These are phyloP conservation scores for Escovopsis weberi DNA, from an alignment of 2,329 filamentous ascomycete genomes.

Conservation along the genomic window DNA sequence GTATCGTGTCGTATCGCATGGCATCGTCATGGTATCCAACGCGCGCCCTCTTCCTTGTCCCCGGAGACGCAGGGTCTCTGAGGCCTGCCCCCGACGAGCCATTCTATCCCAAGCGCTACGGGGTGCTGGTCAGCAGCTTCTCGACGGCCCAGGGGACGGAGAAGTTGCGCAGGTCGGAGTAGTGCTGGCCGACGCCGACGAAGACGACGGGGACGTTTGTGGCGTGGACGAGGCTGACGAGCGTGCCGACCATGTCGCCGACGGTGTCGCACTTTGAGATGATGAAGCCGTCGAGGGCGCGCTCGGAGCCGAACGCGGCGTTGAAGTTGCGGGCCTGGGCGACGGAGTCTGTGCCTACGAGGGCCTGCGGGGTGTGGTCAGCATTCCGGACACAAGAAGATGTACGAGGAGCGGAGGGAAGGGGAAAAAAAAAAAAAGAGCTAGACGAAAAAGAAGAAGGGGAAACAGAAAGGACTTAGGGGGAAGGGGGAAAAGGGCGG, in stretches of 20 bases:
- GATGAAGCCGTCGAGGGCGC: conserved; percentile 87
- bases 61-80: too few species aligned
- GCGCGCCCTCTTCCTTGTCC: too few species aligned
- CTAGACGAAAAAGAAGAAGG: background rate
- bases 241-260: conserved; percentile 92
- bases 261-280: conserved; percentile 98
- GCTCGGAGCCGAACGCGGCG: conserved; percentile 66
- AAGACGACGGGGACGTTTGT: conserved; percentile 95
- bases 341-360: conserved; percentile 91
- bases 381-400: background rate
- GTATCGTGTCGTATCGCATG: too few species aligned
- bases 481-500: background rate
- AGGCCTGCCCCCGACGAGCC: too few species aligned
- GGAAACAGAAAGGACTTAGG: background rate
- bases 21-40: too few species aligned
- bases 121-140: conserved; percentile 42
- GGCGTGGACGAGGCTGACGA: conserved; percentile 94
- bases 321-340: conserved; percentile 96
- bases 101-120: conserved; percentile 5
- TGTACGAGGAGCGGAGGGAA: background rate
- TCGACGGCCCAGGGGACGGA: conserved; percentile 57
- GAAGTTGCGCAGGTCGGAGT: conserved; percentile 52
- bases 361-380: conserved; percentile 35
- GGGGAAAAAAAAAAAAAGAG: background rate
- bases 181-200: conserved; percentile 60